These are phyloP conservation scores for Sporothrix globosa DNA, from an alignment of 2,329 filamentous ascomycete genomes.

Conservation along the genomic window DNA sequence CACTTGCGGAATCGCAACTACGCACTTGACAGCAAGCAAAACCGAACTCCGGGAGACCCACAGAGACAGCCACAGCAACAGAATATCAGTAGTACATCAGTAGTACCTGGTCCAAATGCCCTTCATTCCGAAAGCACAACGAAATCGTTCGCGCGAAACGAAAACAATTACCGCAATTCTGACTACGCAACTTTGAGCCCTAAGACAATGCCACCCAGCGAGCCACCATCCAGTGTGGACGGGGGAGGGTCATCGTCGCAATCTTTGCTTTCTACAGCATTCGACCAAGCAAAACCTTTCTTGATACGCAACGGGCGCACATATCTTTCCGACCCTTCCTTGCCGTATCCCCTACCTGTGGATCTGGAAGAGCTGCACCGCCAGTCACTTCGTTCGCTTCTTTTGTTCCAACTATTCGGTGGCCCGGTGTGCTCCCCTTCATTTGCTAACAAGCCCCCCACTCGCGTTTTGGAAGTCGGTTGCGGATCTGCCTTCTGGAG, in stretches of 20 bases:
- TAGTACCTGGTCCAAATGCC: conserved; percentile 2
- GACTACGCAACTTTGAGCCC: conserved; percentile 49
- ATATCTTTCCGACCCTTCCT: conserved; percentile 73
- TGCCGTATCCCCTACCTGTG: conserved; percentile 83
- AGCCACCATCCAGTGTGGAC: conserved; percentile 51
- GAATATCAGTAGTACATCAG: conserved; percentile 11
- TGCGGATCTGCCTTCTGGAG: conserved; percentile 92
- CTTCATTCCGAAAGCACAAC: conserved; percentile 29
- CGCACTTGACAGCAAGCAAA: background rate
- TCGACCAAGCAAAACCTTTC: conserved; percentile 57
- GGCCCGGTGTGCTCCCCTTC: conserved; percentile 74
- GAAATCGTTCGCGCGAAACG: conserved; percentile 44
- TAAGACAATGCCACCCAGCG: conserved; percentile 55
- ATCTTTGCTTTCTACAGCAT: conserved; percentile 37
- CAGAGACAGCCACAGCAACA: background rate
- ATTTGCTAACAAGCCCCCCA: conserved; percentile 68
- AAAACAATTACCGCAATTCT: conserved; percentile 54
- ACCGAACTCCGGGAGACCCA: background rate
- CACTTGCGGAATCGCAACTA: background rate
- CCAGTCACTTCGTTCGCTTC: conserved; percentile 80
- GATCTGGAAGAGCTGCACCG: conserved; percentile 83
- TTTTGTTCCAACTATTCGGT: conserved; percentile 80
- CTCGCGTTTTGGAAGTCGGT: conserved; percentile 79
- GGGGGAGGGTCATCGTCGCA: conserved; percentile 43
- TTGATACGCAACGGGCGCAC: conserved; percentile 76